Evolutionary conservation across 805 yeast species (phyloP).

Genomic region (Saccharomycopsis guyanensis): DNA sequence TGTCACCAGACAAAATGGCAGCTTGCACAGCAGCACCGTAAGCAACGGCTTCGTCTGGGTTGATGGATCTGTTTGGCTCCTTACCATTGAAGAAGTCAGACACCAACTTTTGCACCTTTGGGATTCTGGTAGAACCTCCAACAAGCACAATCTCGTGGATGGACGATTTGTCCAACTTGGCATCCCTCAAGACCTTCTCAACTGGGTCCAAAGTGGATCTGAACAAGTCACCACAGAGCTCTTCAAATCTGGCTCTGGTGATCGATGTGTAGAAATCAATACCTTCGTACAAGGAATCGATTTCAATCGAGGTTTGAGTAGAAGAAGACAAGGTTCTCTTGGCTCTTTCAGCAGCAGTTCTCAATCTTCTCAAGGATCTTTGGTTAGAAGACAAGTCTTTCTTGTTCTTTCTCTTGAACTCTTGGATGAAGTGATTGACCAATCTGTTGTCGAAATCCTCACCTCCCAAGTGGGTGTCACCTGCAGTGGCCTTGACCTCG

Average conservation of each 20-base stretch:
- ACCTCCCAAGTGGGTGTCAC: constrained; percentile 78
- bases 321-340: constrained; percentile 88
- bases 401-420: constrained; percentile 81
- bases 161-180: constrained; percentile 82
- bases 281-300: constrained; percentile 93
- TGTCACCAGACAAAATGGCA: constrained; percentile 92
- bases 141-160: constrained; percentile 90
- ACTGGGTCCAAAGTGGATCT: constrained; percentile 93
- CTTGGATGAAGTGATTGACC: constrained; percentile 68
- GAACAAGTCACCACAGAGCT: constrained; percentile 87
- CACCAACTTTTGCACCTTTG: constrained; percentile 91
- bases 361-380: constrained; percentile 78
- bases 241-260: constrained; percentile 97
- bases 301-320: constrained; percentile 91
- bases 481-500: constrained; percentile 73
- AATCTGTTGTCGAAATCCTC: constrained; percentile 81
- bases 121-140: constrained; percentile 98
- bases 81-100: constrained; percentile 96
- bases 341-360: constrained; percentile 86
- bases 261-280: constrained; percentile 92
- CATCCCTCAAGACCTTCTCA: constrained; percentile 86
- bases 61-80: constrained; percentile 93
- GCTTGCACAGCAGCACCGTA: constrained; percentile 99
- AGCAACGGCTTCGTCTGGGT: constrained; percentile 99
- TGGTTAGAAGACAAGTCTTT: constrained; percentile 70